Conservation (phyloP, 306 rosid species). For the Vigna hirtella region DNA sequence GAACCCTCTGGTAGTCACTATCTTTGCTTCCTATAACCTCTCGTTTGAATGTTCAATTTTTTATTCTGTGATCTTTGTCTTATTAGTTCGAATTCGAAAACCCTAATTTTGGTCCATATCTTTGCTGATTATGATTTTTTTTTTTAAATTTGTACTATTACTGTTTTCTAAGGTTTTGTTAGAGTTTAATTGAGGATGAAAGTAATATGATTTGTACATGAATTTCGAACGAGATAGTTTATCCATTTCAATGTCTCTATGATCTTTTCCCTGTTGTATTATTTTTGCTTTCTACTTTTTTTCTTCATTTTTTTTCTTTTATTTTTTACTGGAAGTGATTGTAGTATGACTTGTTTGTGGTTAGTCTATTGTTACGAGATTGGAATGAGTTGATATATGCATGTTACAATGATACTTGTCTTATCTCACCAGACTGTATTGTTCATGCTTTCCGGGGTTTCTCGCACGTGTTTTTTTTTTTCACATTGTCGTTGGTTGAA, state of each 20-base stretch:
- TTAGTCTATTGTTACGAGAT: not conserved
- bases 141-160: not conserved
- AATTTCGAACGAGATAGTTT: not conserved
- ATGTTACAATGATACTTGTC: not conserved
- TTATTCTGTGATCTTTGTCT: not conserved
- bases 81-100: not conserved
- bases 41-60: not conserved
- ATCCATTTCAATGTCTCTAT: not conserved
- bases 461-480: not conserved
- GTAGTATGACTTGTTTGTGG: conserved; percentile 4
- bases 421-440: not conserved
- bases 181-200: not conserved
- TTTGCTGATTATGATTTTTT: not conserved
- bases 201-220: not conserved
- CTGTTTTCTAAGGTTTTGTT: not conserved
- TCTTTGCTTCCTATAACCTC: not conserved
- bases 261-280: not conserved
- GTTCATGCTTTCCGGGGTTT: conserved; percentile 7
- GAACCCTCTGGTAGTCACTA: conserved; percentile 90
- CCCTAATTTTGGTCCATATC: not conserved
- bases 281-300: not conserved
- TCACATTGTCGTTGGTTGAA: conserved; percentile 28
- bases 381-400: not conserved
- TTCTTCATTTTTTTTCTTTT: not conserved
- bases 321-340: not conserved